Evolutionary conservation across 75 land plant species (phyloP).

Genomic region (Selaginella tamariscina): DNA sequence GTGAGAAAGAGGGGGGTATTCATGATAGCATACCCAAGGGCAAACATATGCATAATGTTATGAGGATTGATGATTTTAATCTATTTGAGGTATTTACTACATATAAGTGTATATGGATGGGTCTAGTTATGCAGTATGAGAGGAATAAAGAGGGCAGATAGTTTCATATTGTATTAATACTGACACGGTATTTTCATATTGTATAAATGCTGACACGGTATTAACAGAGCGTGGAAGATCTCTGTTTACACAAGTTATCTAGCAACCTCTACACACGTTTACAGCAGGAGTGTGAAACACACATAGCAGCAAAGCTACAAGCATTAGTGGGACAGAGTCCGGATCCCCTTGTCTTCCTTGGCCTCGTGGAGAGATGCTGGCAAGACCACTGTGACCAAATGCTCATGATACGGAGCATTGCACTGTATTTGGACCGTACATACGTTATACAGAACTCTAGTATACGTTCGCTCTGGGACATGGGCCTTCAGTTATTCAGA

Average conservation of each 20-base stretch:
- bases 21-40: no score
- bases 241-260: conserved; percentile 94
- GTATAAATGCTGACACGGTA: no score
- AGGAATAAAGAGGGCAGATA: no score
- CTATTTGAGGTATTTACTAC: no score
- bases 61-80: no score
- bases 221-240: conserved; percentile 90
- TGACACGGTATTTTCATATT: no score
- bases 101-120: no score
- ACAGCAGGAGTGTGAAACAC: conserved; percentile 83
- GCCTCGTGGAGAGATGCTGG: conserved; percentile 93
- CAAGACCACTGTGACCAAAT: conserved; percentile 97
- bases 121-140: no score
- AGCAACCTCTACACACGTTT: conserved; percentile 74
- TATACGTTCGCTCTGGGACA: conserved; percentile 93
- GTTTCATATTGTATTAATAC: no score
- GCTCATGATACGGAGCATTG: conserved; percentile 94
- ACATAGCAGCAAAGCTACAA: conserved; percentile 53
- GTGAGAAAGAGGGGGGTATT: no score
- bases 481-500: conserved; percentile 95
- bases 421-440: conserved; percentile 87
- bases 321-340: conserved; percentile 84
- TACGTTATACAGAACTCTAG: conserved; percentile 89
- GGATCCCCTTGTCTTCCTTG: conserved; percentile 79
- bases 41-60: no score